These are phyloP conservation scores for Colletotrichum abscissum DNA, from an alignment of 2,329 filamentous ascomycete genomes.

Conservation along the genomic window DNA sequence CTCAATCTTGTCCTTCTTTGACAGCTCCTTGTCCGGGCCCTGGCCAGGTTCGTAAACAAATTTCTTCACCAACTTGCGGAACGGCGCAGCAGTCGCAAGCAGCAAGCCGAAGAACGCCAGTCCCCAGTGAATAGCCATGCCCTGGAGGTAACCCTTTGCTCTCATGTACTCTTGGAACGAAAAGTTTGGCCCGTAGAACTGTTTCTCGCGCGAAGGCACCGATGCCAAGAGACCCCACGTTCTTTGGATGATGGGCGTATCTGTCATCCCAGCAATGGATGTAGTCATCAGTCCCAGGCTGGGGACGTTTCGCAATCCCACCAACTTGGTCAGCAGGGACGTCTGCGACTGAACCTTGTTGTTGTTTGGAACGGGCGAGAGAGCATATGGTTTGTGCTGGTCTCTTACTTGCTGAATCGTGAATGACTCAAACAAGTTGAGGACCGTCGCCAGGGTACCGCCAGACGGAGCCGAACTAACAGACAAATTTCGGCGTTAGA, in stretches of 20 bases:
- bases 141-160: slow-evolving; percentile 60
- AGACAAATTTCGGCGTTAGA: slow-evolving; percentile 24
- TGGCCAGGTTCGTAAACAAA: slow-evolving; percentile 65
- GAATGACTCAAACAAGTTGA: slow-evolving; percentile 69
- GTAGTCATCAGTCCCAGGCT: slow-evolving; percentile 67
- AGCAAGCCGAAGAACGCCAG: slow-evolving; percentile 56
- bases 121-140: slow-evolving; percentile 61
- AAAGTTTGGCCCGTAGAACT: slow-evolving; percentile 72
- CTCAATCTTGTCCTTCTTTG: slow-evolving; percentile 69
- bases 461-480: slow-evolving; percentile 65
- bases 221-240: slow-evolving; percentile 71
- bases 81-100: slow-evolving; percentile 55
- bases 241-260: slow-evolving; percentile 67
- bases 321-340: slow-evolving; percentile 57
- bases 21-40: slow-evolving; percentile 63
- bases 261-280: slow-evolving; percentile 60
- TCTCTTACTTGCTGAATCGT: slow-evolving; percentile 58
- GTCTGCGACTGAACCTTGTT: slow-evolving; percentile 41
- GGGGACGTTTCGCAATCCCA: slow-evolving; percentile 61
- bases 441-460: slow-evolving; percentile 75
- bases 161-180: slow-evolving; percentile 66
- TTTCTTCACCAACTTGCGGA: slow-evolving; percentile 57
- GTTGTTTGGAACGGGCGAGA: slow-evolving; percentile 66
- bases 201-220: slow-evolving; percentile 51
- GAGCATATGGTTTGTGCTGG: slow-evolving; percentile 62